Conservation (phyloP, 2,329 filamentous ascomycete genomes). For the Aspergillus niger region DNA sequence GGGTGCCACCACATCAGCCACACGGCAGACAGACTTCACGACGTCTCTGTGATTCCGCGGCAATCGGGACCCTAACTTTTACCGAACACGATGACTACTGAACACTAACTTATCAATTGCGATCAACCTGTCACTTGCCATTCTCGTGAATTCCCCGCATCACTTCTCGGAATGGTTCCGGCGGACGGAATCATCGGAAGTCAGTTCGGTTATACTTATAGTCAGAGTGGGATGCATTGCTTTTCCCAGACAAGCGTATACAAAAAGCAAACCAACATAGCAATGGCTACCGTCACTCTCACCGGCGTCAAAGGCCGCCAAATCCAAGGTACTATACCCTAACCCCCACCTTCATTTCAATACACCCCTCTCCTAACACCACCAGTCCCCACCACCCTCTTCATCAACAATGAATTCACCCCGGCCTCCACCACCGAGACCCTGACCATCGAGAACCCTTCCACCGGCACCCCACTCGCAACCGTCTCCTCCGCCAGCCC, state of each 20-base stretch:
- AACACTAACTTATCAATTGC: too few species aligned
- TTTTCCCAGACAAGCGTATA: too few species aligned
- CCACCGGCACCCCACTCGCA: conserved; percentile 25
- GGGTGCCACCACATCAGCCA: not conserved
- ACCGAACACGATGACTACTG: too few species aligned
- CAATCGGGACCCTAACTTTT: too few species aligned
- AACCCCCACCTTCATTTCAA: too few species aligned
- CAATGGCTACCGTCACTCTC: not conserved
- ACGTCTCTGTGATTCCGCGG: too few species aligned
- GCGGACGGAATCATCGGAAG: too few species aligned
- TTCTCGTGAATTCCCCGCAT: too few species aligned
- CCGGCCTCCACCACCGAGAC: conserved; percentile 22
- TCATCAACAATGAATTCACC: conserved; percentile 32
- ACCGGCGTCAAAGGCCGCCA: conserved; percentile 5
- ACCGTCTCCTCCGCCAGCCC: conserved; percentile 26
- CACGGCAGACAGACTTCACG: not conserved
- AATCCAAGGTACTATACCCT: not conserved
- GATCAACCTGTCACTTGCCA: too few species aligned
- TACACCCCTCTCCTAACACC: not conserved
- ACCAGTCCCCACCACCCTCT: conserved; percentile 31
- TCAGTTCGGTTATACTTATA: too few species aligned
- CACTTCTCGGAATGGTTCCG: too few species aligned
- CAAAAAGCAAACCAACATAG: not conserved
- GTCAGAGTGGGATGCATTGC: too few species aligned
- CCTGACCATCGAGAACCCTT: conserved; percentile 28